phyloP scores from a whole-genome alignment of 305 asterid genomes.

The Nicotiana rustica region DNA sequence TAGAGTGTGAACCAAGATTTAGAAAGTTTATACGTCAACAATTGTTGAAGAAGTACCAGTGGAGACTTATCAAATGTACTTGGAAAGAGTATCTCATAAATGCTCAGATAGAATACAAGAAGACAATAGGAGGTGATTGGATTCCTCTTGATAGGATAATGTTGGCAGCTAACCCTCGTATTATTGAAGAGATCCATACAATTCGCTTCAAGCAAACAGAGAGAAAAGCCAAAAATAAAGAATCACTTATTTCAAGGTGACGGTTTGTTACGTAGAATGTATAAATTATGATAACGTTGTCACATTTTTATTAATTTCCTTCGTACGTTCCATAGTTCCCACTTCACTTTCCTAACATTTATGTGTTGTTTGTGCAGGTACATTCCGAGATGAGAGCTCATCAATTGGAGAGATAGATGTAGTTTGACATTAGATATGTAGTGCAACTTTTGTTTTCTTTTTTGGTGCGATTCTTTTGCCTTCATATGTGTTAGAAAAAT shows the following conservation, averaged over 20 bases:
- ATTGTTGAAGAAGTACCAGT: background rate
- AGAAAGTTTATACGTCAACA: background rate
- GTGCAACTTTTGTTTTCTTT: too few relatives aligned
- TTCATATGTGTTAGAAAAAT: too few relatives aligned
- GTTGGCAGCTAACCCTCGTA: too few relatives aligned
- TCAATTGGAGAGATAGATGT: background rate
- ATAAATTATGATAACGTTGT: too few relatives aligned
- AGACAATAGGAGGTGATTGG: background rate
- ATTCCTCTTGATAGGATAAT: background rate
- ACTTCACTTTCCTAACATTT: background rate
- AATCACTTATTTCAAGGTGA: background rate
- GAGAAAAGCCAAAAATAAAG: background rate
- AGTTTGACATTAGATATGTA: too few relatives aligned
- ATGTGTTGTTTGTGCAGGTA: constrained; percentile 5
- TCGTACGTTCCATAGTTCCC: background rate
- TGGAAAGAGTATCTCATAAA: background rate
- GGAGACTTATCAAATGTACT: background rate
- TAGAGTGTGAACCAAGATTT: background rate
- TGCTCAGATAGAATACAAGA: background rate
- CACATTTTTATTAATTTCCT: background rate
- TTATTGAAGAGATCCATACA: too few relatives aligned
- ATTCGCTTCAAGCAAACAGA: background rate
- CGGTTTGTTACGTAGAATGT: too few relatives aligned
- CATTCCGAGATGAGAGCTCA: background rate
- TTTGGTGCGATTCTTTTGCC: too few relatives aligned